These are phyloP conservation scores for Pelargonium nanum DNA, from an alignment of 345 rosid species.

Conservation along the genomic window DNA sequence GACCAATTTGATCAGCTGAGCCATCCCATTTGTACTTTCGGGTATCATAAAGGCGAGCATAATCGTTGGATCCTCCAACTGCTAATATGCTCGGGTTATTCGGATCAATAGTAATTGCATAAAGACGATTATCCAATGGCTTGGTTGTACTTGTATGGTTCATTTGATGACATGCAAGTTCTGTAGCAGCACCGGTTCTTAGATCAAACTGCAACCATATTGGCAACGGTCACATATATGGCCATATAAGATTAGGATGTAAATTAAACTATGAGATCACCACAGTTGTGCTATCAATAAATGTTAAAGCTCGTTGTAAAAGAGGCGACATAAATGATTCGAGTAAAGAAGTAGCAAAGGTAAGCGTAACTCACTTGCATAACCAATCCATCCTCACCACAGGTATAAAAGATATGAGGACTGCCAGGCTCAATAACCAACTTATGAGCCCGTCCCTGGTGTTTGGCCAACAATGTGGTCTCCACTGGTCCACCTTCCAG, in stretches of 20 bases:
- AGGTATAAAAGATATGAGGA: conserved; percentile 64
- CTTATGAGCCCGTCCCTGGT: conserved; percentile 63
- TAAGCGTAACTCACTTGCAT: conserved; percentile 54
- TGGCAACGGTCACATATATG: conserved; percentile 9
- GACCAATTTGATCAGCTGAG: conserved; percentile 41
- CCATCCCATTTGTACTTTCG: conserved; percentile 58
- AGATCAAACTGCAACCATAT: conserved; percentile 70
- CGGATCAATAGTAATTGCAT: conserved; percentile 73
- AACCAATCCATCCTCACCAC: conserved; percentile 92
- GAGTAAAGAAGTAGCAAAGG: too few relatives aligned
- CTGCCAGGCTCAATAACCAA: conserved; percentile 88
- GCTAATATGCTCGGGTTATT: conserved; percentile 70
- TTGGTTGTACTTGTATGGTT: too few relatives aligned
- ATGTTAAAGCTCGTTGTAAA: too few relatives aligned
- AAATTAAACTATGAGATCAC: not conserved
- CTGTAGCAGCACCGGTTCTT: conserved; percentile 46
- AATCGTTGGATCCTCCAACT: conserved; percentile 74
- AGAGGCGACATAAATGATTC: too few relatives aligned
- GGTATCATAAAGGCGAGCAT: conserved; percentile 70
- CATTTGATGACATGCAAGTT: too few relatives aligned
- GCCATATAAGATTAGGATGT: not conserved
- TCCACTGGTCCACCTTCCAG: conserved; percentile 51
- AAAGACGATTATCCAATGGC: too few relatives aligned
- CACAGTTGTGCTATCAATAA: too few relatives aligned
- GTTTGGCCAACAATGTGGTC: conserved; percentile 46